These are phyloP conservation scores for Daldinia bambusicola DNA, from an alignment of 495 filamentous ascomycete species.

Conservation along the genomic window DNA sequence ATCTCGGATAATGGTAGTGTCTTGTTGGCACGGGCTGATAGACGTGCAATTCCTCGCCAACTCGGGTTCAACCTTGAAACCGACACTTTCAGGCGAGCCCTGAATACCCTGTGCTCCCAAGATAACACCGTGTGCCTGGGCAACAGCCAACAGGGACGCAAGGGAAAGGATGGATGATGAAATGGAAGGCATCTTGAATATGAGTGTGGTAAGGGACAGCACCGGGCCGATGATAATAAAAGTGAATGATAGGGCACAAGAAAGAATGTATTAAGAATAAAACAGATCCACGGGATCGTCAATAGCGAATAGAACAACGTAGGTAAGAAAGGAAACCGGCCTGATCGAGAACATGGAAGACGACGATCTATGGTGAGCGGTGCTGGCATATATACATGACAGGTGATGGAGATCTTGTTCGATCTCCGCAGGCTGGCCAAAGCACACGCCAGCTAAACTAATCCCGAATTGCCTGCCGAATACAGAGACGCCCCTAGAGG, in stretches of 20 bases:
- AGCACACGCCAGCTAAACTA: conserved; percentile 2
- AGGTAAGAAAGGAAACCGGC: conserved; percentile 48
- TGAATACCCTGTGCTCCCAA: conserved; percentile 53
- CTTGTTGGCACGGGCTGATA: conserved; percentile 64
- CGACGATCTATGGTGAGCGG: conserved; percentile 32
- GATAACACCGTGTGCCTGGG: conserved; percentile 56
- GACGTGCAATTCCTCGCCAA: conserved; percentile 61
- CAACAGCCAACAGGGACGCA: conserved; percentile 51
- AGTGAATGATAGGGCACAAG: conserved; percentile 44
- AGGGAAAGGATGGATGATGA: conserved; percentile 45
- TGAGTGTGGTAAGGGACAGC: conserved; percentile 30
- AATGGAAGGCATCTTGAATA: conserved; percentile 50
- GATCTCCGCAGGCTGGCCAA: conserved; percentile 19
- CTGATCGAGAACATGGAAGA: conserved; percentile 40
- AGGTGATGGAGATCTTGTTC: conserved; percentile 18
- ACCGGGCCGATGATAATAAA: conserved; percentile 35
- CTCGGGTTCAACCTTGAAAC: conserved; percentile 55
- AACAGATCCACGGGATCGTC: conserved; percentile 51
- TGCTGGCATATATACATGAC: conserved; percentile 37
- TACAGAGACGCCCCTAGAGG: conserved; percentile 24
- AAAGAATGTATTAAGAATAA: conserved; percentile 53
- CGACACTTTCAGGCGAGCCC: conserved; percentile 55
- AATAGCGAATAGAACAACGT: conserved; percentile 45
- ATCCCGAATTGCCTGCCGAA: conserved; percentile 22
- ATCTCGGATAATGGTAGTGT: conserved; percentile 64